Evolutionary conservation across 2,329 filamentous ascomycete species (phyloP).

Genomic region (Pyricularia sp.): DNA sequence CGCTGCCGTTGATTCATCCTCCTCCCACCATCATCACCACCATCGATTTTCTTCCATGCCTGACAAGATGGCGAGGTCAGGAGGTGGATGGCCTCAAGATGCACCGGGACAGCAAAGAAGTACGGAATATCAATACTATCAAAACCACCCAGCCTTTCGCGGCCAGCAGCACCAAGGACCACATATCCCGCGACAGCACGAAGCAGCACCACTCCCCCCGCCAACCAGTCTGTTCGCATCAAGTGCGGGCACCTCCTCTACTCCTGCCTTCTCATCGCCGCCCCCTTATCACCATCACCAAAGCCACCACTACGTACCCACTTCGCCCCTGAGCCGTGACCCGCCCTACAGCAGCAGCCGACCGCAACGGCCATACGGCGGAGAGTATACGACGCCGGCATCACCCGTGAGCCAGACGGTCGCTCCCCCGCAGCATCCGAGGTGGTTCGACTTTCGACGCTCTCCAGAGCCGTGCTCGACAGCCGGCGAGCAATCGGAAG

Average conservation of each 20-base stretch:
- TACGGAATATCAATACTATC: slow-evolving; percentile 12
- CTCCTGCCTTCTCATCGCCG: slow-evolving; percentile 5
- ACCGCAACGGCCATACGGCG: slow-evolving; percentile 15
- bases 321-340: slow-evolving; percentile 11
- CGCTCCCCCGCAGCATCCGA: slow-evolving; percentile 17
- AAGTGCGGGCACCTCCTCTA: slow-evolving; percentile 10
- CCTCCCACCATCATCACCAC: slow-evolving; percentile 4
- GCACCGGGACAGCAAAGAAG: slow-evolving; percentile 12
- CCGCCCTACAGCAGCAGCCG: slow-evolving; percentile 9
- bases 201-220: slow-evolving; percentile 12
- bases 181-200: slow-evolving; percentile 8
- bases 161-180: slow-evolving; percentile 9
- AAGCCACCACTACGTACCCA: not conserved
- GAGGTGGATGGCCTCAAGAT: slow-evolving; percentile 21
- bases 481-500: slow-evolving; percentile 18
- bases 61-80: slow-evolving; percentile 26
- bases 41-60: slow-evolving; percentile 20
- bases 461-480: slow-evolving; percentile 18
- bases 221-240: slow-evolving; percentile 17
- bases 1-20: slow-evolving; percentile 18
- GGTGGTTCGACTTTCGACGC: slow-evolving; percentile 15
- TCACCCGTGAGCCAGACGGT: slow-evolving; percentile 21
- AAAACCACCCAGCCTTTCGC: not conserved
- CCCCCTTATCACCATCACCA: not conserved
- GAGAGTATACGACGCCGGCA: slow-evolving; percentile 19